Base-by-base conservation (phyloP, 148 eudicot genomes). In the Suaeda aralocaspica region DNA sequence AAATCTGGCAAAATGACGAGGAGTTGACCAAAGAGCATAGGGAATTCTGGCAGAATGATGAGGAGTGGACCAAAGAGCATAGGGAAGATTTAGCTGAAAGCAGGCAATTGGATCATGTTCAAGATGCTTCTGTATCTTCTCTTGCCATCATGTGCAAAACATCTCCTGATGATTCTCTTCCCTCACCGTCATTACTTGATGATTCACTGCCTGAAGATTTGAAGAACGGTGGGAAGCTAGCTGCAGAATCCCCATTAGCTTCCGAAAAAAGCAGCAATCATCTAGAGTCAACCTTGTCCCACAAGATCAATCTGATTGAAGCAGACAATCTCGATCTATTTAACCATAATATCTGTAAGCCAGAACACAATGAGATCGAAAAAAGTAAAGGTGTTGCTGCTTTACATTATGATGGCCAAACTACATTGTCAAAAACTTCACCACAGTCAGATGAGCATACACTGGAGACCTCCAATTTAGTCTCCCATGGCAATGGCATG, bases 1-100 rank as follows among this genome's bases (percentile, higher is more conserved):
- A 73, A 76, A 42, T 68, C 26, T 49, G 15, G 73, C 74, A 48
- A 58, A 72, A 77, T 75, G 79, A 74, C 30, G 80, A 84, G 33
- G 44, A 67, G 49, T 29, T 49, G 64, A 49, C 41, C 26, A 24
- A 25, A 19, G 72, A 39, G 44, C 62, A 61, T 58, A 74, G 59
- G 44, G 59, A 29, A 67, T n/a, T 68, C 26, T 49, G 15, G 73
- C 74, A 48, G 62, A 72, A 77, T 75, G 79, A 74, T 34, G 80
- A 84, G 33, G 44, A 67, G 49, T 29, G 42, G 64, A 49, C 41
- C 26, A 24, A 25, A 19, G 72, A 39, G 44, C 62, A 61, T 58
- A 74, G 59, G 44, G 59, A 29, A 67, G 79, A 79, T 52, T 48
- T 74, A 51, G 71, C 69, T 50, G 42, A 63, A 46, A 49, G 63